Base-by-base conservation (phyloP, 1,284 basidiomycete genomes). In the Phlebopus sp. region DNA sequence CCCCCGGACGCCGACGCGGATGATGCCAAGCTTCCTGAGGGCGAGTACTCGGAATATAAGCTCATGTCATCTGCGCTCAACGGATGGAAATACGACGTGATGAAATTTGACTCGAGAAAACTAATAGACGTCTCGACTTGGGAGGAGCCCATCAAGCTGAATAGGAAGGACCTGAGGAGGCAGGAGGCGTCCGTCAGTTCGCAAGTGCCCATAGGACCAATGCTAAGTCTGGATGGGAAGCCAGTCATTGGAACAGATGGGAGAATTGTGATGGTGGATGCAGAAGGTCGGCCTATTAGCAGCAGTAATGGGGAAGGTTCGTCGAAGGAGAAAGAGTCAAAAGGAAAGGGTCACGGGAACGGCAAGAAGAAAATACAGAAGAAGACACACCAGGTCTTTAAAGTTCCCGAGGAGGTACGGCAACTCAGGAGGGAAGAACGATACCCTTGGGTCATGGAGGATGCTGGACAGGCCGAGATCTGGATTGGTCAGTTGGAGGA, bases 361-460 rank as follows among this genome's bases (percentile, higher is more conserved):
- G 72, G 66, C 55, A 86, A 83, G 72, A 86, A 85, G 69, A 81
- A 82, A 58, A 88, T 90, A 56, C 82, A 89, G 75, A 88, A 90
- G 71, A 92, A 92, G 73, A 92, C 88, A 30, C 76, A 78, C 50
- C 90, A 93, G 71, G 87, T 92, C 23, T 90, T 84, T 66, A 77
- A 82, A 46, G 81, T 86, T 3, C 75, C 82, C 0, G 84, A 88
- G 40, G 80, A 84, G 19, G 70, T 78, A 39, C 71, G 85, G 45
- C 78, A 84, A 69, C 72, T 92, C 57, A 74, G 86, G 61, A 79
- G 77, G 59, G 90, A 94, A 70, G 92, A 94, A 68, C 74, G 87
- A 55, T 88, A 87, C 65, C 91, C 92, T 2, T 94, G 91, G 92
- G 82, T 94, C 37, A 79, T 93, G 69, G 91, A 94, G 70, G 90